phyloP scores from a whole-genome alignment of 2,329 filamentous ascomycete genomes.

The Coleophoma eucalyptorum region DNA sequence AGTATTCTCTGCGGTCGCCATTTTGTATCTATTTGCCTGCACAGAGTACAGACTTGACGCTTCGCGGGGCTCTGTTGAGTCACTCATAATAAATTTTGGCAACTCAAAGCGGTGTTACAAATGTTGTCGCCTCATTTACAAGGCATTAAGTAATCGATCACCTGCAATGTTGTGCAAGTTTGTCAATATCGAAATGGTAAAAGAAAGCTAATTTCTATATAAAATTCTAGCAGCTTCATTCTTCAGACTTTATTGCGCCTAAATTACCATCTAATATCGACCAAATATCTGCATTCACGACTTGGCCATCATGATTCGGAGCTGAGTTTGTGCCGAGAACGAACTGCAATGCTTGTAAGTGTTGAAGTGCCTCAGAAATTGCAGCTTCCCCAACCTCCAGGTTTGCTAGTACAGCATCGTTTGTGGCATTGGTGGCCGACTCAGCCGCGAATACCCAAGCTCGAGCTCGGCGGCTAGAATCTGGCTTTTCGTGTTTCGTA shows the following conservation, averaged over 20 bases:
- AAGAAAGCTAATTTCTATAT: too few relatives aligned
- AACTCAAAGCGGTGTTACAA: not conserved
- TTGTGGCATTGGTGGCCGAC: slow-evolving; percentile 53
- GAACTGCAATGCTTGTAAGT: slow-evolving; percentile 44
- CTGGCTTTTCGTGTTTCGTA: slow-evolving; percentile 31
- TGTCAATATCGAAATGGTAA: too few relatives aligned
- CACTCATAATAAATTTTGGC: slow-evolving; percentile 1
- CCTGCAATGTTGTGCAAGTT: too few relatives aligned
- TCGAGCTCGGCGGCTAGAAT: slow-evolving; percentile 40
- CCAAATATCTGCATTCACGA: slow-evolving; percentile 22
- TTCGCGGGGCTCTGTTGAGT: too few relatives aligned
- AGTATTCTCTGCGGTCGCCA: slow-evolving; percentile 39
- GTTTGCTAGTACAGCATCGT: slow-evolving; percentile 55
- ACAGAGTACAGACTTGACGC: slow-evolving; percentile 2
- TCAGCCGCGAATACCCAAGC: slow-evolving; percentile 60
- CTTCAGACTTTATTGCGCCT: slow-evolving; percentile 10
- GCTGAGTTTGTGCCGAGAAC: slow-evolving; percentile 35
- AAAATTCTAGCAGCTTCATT: too few relatives aligned
- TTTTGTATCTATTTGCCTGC: slow-evolving; percentile 19
- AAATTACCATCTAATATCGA: slow-evolving; percentile 24
- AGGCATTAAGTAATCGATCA: too few relatives aligned
- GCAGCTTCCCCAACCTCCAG: slow-evolving; percentile 55
- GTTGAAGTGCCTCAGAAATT: slow-evolving; percentile 47
- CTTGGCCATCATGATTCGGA: not conserved
- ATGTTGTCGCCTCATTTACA: too few relatives aligned